These are phyloP conservation scores for Erodium moschatum DNA, from an alignment of 441 rosid genomes.

Conservation along the genomic window DNA sequence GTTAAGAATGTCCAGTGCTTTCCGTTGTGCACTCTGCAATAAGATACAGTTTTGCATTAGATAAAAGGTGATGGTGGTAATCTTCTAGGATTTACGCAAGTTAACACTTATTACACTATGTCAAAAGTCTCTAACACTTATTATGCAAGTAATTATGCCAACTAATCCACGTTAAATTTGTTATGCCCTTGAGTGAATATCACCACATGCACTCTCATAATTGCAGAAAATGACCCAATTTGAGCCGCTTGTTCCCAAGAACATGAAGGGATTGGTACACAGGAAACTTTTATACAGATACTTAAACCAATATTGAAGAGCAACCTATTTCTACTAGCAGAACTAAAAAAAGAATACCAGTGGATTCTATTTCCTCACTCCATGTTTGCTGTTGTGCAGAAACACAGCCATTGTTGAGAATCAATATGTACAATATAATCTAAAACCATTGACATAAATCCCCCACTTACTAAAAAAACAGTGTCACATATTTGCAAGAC, in stretches of 20 bases:
- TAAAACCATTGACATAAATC: not conserved
- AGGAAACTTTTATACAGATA: not conserved
- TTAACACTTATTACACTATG: not conserved
- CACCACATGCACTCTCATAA: not conserved
- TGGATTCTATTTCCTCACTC: not conserved
- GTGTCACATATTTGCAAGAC: not conserved
- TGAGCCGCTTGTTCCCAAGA: not conserved
- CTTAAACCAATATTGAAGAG: not conserved
- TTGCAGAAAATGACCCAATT: not conserved
- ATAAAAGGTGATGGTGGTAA: not conserved
- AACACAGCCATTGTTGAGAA: not conserved
- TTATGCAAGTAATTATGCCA: not conserved
- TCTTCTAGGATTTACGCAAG: not conserved
- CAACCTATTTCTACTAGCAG: not conserved
- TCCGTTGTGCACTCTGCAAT: conserved; percentile 77
- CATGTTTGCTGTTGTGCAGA: not conserved
- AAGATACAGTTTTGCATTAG: not conserved
- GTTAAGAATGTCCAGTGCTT: conserved; percentile 83
- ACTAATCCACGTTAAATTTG: not conserved
- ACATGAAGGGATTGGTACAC: not conserved
- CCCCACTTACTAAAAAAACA: not conserved
- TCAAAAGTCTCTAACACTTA: not conserved
- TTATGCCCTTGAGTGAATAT: not conserved
- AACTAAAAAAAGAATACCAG: not conserved
- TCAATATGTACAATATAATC: not conserved